phyloP scores from a whole-genome alignment of 2,329 filamentous ascomycete species.

The Fusarium palustre region DNA sequence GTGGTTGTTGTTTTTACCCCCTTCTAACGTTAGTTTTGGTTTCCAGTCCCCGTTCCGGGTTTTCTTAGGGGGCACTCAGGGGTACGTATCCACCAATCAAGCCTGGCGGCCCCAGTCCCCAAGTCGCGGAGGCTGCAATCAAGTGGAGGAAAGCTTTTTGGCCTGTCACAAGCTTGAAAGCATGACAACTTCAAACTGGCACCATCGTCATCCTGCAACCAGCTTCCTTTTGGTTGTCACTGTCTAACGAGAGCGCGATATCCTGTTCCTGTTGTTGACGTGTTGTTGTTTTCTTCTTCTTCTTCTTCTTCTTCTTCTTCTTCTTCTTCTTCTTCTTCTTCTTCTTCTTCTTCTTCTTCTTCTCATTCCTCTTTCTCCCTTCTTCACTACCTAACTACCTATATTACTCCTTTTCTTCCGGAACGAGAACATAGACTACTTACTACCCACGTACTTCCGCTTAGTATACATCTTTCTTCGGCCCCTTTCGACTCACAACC shows the following conservation, averaged over 20 bases:
- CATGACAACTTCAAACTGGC: conserved; percentile 40
- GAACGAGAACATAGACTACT: not conserved
- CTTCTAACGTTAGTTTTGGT: not conserved
- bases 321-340: conserved; percentile 6
- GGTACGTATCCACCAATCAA: conserved; percentile 35
- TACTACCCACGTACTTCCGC: conserved; percentile 2
- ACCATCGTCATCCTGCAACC: conserved; percentile 40
- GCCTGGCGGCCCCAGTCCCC: conserved; percentile 4
- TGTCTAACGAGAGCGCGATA: not conserved
- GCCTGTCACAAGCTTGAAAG: conserved; percentile 34
- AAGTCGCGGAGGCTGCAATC: conserved; percentile 11
- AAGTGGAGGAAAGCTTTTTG: conserved; percentile 16
- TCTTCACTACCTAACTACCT: not conserved
- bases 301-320: not conserved
- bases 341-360: conserved; percentile 1
- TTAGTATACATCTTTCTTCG: conserved; percentile 12
- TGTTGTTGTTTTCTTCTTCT: conserved; percentile 10
- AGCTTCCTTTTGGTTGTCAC: conserved; percentile 26
- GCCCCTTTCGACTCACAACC: conserved; percentile 22
- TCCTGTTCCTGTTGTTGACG: conserved; percentile 6
- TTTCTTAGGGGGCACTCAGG: conserved; percentile 15
- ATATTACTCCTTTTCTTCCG: conserved; percentile 16
- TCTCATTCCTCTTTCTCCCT: conserved; percentile 6
- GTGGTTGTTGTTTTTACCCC: conserved; percentile 4
- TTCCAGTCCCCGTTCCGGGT: conserved; percentile 6